Percentiles rank a stretch among this genome's conserved stretches.
phyloP scores from a whole-genome alignment of 495 filamentous ascomycete genomes.

The Annulohypoxylon nitens region DNA sequence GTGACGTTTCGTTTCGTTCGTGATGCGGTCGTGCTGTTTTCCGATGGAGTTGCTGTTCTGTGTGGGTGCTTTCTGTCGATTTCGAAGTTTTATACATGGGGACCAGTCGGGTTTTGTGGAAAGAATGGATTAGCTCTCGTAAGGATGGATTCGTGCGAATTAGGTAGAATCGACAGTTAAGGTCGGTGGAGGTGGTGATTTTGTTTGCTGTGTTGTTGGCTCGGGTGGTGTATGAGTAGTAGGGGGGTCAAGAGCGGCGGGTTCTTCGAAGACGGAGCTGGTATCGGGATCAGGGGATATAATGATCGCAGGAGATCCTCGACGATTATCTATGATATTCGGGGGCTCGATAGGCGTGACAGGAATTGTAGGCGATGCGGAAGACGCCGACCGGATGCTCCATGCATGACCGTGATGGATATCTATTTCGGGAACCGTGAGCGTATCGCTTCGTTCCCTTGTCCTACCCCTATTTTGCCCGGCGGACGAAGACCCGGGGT shows the following conservation, averaged over 20 bases:
- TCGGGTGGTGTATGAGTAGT: neutral
- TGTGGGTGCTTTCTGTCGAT: neutral
- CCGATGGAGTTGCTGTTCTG: neutral
- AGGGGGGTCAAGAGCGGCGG: neutral
- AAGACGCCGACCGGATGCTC: slow-evolving; percentile 22
- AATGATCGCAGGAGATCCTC: slow-evolving; percentile 38
- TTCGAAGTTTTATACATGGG: neutral
- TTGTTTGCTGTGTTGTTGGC: neutral
- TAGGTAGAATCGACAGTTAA: too few species aligned
- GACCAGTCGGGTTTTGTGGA: neutral
- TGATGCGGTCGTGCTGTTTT: slow-evolving; percentile 1
- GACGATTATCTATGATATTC: slow-evolving; percentile 7
- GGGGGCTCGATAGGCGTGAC: slow-evolving; percentile 1
- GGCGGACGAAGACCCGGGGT: slow-evolving; percentile 11
- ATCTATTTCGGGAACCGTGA: slow-evolving; percentile 41
- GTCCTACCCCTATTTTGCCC: slow-evolving; percentile 16
- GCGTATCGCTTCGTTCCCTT: slow-evolving; percentile 49
- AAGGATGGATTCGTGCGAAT: too few species aligned
- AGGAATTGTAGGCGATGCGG: neutral
- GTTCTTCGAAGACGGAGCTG: slow-evolving; percentile 12
- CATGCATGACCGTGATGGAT: slow-evolving; percentile 27
- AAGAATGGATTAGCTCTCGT: neutral
- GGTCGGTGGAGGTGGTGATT: slow-evolving; percentile 1
- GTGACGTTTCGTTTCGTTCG: neutral
- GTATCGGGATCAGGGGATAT: slow-evolving; percentile 38